Evolutionary conservation across 1,284 basidiomycete genomes (phyloP).

Genomic region (Microbotryum silenes-acaulis): DNA sequence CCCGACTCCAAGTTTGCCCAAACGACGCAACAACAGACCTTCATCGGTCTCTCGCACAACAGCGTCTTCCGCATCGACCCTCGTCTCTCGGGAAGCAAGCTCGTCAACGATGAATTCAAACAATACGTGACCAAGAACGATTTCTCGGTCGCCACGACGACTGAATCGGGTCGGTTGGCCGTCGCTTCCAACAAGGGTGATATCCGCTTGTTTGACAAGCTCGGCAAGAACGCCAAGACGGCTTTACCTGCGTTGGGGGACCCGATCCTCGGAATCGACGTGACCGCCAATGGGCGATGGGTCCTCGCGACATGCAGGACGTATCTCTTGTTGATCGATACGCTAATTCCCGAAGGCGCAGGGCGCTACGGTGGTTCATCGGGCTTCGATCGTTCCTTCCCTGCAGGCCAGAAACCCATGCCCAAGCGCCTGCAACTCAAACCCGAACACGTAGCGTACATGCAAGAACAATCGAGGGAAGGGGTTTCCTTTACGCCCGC

Average conservation of each 20-base stretch:
- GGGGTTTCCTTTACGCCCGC: constrained; percentile 81
- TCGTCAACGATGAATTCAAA: constrained; percentile 93
- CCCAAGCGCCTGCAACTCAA: constrained; percentile 82
- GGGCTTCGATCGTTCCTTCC: constrained; percentile 74
- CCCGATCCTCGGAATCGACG: constrained; percentile 90
- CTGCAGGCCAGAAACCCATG: constrained; percentile 84
- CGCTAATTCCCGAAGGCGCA: constrained; percentile 54
- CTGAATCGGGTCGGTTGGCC: constrained; percentile 75
- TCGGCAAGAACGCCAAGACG: constrained; percentile 99
- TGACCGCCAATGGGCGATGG: constrained; percentile 87
- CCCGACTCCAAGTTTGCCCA: constrained; percentile 93
- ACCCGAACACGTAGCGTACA: constrained; percentile 88
- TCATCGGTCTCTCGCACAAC: constrained; percentile 88
- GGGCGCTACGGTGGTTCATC: constrained; percentile 26
- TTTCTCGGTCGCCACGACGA: constrained; percentile 89
- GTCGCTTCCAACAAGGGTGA: constrained; percentile 96
- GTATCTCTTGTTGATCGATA: constrained; percentile 90
- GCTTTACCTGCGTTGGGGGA: constrained; percentile 92
- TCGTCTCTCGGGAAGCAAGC: constrained; percentile 76
- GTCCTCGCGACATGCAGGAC: constrained; percentile 94
- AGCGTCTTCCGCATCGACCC: constrained; percentile 97
- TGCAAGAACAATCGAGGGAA: constrained; percentile 58
- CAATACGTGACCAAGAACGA: constrained; percentile 92
- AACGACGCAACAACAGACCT: constrained; percentile 83
- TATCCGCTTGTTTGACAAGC: constrained; percentile 86